Evolutionary conservation across 2,329 filamentous ascomycete species (phyloP), one percentile per base, ranked within the genome.

Genomic region (Diaporthe citri): DNA sequence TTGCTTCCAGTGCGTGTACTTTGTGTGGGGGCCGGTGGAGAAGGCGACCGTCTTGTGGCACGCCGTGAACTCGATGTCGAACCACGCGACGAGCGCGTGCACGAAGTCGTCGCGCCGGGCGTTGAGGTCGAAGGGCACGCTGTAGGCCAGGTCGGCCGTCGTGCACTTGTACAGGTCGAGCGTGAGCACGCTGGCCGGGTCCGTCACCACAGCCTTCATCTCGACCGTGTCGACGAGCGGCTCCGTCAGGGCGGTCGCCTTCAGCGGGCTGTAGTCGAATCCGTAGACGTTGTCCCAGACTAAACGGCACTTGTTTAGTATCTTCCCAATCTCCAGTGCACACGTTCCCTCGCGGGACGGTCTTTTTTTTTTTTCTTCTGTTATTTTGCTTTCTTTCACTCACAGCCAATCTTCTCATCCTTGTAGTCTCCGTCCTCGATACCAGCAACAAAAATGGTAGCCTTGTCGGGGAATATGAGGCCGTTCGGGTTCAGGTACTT

Each of bases 1-100:
- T 89, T 99, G 97, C 88, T 99, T 99, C 97, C 97, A 99, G 90
- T 99, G 97, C 25, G 97, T 99, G 88, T 98, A 98, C 88, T 98
- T 98, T 80, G 96, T 97, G 87, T 98, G 97, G 39, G 97, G 97
- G 31, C 97, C 97, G 25, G 97, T 99, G 72, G 95, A 97, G 90
- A 99, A 99, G 82, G 93, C 92, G 82, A 99, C 95, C 43, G 95
- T 94, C 90, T 98, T 98, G 90, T 99, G 97, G 90, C 97, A 98
- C 75, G 95, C 96, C 70, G 94, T 94, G 87, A 99, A 99, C 82
- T 98, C 96, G 80, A 99, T 98, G 83, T 99, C 97, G 87, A 99
- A 99, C 97, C 97, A 99, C 15, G 96, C 94, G 79, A 99, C 97
- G 74, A 99, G 88, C 74, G 97, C 97, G 85, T 99, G 97, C 82